Percentiles rank a stretch among this genome's conserved stretches.
Evolutionary conservation across 169 alveolate species (phyloP).

Genomic region (Perkinsus chesapeaki): DNA sequence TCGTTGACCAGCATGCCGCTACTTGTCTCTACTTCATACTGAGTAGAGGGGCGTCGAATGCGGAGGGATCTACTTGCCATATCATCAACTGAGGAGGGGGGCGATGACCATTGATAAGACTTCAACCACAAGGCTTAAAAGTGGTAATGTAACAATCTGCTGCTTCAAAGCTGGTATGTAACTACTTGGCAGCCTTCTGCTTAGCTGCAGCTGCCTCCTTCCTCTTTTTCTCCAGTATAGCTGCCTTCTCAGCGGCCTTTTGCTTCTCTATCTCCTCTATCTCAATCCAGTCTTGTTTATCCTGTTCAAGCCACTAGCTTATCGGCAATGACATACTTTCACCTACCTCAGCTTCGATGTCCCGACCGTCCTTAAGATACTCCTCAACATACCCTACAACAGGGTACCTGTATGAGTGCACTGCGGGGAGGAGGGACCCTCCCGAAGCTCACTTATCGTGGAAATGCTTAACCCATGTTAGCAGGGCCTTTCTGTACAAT

Average conservation of each 20-base stretch:
- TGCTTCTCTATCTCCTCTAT: not conserved
- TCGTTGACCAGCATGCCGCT: not conserved
- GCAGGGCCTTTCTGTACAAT: not conserved
- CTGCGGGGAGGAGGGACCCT: not conserved
- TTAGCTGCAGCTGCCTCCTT: not conserved
- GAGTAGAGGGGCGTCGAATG: not conserved
- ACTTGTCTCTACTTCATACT: not conserved
- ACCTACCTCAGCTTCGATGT: not conserved
- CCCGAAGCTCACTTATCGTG: not conserved
- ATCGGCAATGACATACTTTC: too few species aligned
- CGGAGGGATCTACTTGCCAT: not conserved
- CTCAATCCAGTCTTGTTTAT: not conserved
- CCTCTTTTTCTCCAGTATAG: not conserved
- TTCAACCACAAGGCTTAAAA: too few species aligned
- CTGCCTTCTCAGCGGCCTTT: not conserved
- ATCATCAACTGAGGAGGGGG: too few species aligned
- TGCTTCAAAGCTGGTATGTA: not conserved
- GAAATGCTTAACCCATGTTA: not conserved
- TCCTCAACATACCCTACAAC: not conserved
- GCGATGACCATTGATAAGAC: too few species aligned
- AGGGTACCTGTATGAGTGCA: not conserved
- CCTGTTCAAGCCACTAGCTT: not conserved
- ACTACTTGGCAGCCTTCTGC: not conserved
- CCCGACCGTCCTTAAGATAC: not conserved
- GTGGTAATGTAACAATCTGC: not conserved